These are phyloP conservation scores for Corymbia calophylla DNA, from an alignment of 441 rosid genomes.

Conservation along the genomic window DNA sequence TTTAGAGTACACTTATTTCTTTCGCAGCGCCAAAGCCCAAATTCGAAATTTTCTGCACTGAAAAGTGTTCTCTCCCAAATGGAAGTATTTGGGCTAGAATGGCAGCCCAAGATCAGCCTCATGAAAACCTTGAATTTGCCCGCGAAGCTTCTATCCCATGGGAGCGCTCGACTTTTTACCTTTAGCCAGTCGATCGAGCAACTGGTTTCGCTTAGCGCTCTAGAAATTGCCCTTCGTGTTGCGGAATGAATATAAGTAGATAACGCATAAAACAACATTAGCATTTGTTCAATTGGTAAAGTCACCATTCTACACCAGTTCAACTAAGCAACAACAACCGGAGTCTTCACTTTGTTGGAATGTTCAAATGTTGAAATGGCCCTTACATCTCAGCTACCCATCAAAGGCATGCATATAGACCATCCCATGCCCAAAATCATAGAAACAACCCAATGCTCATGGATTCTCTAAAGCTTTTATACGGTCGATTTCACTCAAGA, in stretches of 20 bases:
- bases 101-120: fast-evolving
- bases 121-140: not conserved
- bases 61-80: fast-evolving
- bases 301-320: not conserved
- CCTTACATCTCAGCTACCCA: not conserved
- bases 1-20: not conserved
- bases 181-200: not conserved
- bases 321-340: not conserved
- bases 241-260: not conserved
- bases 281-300: not conserved
- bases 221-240: not conserved
- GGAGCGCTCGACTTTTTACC: not conserved
- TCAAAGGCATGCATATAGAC: not conserved
- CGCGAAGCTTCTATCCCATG: not conserved
- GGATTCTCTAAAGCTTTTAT: not conserved
- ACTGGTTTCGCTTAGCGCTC: not conserved
- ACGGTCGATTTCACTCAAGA: not conserved
- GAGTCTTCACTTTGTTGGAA: not conserved
- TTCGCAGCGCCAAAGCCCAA: not conserved
- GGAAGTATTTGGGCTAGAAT: not conserved
- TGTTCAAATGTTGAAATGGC: not conserved
- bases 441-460: not conserved
- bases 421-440: not conserved
- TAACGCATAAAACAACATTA: not conserved
- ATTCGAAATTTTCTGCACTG: not conserved